These are phyloP conservation scores for Aspergillus egyptiacus DNA, from an alignment of 495 filamentous ascomycete genomes.

Conservation along the genomic window DNA sequence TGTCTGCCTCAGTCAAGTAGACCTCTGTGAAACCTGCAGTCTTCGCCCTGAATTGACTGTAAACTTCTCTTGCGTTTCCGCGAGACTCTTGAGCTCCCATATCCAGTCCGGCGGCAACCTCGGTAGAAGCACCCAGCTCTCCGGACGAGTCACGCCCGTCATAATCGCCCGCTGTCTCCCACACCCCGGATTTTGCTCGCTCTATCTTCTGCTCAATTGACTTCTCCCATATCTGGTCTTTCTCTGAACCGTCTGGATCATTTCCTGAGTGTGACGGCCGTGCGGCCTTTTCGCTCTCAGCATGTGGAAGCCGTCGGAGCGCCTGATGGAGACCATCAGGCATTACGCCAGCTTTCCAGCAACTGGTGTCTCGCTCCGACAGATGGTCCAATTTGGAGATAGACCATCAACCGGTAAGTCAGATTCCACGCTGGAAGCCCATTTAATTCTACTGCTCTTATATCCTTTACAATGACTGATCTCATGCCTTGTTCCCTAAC, in stretches of 20 bases:
- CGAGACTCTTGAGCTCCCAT: not conserved
- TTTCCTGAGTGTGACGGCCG: slow-evolving; percentile 21
- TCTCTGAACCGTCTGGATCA: not conserved
- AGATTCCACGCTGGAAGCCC: not conserved
- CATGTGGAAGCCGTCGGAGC: slow-evolving; percentile 87
- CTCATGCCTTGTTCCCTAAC: slow-evolving; percentile 7
- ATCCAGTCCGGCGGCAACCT: slow-evolving; percentile 9
- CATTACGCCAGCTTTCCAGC: slow-evolving; percentile 97
- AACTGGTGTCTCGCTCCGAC: slow-evolving; percentile 89
- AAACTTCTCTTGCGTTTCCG: not conserved
- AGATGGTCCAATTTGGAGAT: slow-evolving; percentile 99
- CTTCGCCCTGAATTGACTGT: not conserved
- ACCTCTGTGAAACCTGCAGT: not conserved
- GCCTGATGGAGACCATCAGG: slow-evolving; percentile 96
- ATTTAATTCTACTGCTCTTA: not conserved
- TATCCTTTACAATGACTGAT: slow-evolving; percentile 15
- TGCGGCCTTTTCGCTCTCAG: slow-evolving; percentile 29
- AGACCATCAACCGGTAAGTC: slow-evolving; percentile 73
- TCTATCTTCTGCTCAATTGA: not conserved
- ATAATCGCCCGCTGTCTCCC: not conserved
- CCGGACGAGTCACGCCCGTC: not conserved
- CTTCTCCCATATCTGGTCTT: not conserved
- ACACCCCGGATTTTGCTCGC: not conserved
- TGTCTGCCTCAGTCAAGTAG: not conserved
- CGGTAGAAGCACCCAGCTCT: slow-evolving; percentile 9